Percentiles rank a stretch among this genome's conserved stretches.
Evolutionary conservation across 116 monocot species (phyloP).

Genomic region (Zostera marina): DNA sequence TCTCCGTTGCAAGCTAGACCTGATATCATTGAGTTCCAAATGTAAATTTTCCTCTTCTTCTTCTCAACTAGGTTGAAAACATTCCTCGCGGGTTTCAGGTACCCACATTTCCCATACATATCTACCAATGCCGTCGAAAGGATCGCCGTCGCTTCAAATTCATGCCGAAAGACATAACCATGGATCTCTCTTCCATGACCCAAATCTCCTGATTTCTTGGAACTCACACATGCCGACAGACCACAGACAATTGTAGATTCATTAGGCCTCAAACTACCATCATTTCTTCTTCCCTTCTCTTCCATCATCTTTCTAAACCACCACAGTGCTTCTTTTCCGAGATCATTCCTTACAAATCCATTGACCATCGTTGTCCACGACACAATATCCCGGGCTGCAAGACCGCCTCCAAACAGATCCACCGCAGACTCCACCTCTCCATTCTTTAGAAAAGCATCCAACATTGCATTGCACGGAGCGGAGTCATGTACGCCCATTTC

Average conservation of each 20-base stretch:
- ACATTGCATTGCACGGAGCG: slow-evolving; percentile 32
- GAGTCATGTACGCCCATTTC: slow-evolving; percentile 29
- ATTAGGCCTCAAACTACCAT: slow-evolving; percentile 15
- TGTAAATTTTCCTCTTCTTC: slow-evolving; percentile 22
- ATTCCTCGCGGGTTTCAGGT: slow-evolving; percentile 7
- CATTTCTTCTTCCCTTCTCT: slow-evolving; percentile 7
- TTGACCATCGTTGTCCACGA: slow-evolving; percentile 48
- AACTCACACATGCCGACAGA: slow-evolving; percentile 37
- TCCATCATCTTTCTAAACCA: slow-evolving; percentile 19
- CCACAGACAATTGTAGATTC: slow-evolving; percentile 43
- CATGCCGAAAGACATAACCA: slow-evolving; percentile 15
- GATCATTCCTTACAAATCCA: slow-evolving; percentile 22
- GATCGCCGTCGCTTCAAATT: slow-evolving; percentile 17
- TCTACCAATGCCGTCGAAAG: slow-evolving; percentile 41
- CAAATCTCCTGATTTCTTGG: slow-evolving; percentile 2
- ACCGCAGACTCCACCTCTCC: slow-evolving; percentile 17
- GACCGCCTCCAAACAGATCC: slow-evolving; percentile 10
- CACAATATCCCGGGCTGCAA: slow-evolving; percentile 16
- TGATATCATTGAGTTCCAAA: slow-evolving; percentile 58
- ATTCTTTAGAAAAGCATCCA: slow-evolving; percentile 23
- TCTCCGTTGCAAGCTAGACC: slow-evolving; percentile 32
- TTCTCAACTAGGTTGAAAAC: slow-evolving; percentile 9
- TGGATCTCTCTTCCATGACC: slow-evolving; percentile 30
- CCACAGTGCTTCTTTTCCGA: slow-evolving; percentile 12
- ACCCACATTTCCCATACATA: slow-evolving; percentile 24